Base-by-base conservation (phyloP, 2,329 filamentous ascomycete genomes). In the Paecilomyces formosus region DNA sequence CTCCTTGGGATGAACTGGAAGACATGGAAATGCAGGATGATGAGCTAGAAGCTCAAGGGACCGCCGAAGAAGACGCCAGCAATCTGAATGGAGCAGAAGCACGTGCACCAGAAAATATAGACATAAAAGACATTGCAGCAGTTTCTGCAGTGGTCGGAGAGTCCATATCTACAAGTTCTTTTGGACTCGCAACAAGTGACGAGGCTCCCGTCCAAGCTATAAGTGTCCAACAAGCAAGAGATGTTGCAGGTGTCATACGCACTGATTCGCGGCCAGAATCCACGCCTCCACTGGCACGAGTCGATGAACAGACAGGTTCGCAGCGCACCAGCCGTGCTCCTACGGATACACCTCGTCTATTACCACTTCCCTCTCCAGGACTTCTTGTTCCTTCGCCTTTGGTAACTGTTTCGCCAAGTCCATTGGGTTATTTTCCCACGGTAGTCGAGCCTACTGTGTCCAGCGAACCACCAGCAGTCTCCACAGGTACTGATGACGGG, bases 301-400 rank as follows among this genome's bases (percentile, higher is more conserved):
- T 15, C 13, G 13, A n/a, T 39, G 35, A 39, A 26, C 24, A 26
- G 24, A 26, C 11, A 8, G 30, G 9, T n/a, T 18, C 45, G 26
- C 22, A 52, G 12, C 50, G 15, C 26, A 26, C 21, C 21, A n/a
- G 39, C 13, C 54, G 66, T 49, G 58, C 66, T 31, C 69, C 67
- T 26, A 71, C 65, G 22, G 67, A 72, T 24, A 75, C 75, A 12
- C 75, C 75, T 11, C 70, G 70, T 13, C 65, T 78, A 21, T 64
- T 68, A 28, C 76, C 74, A 15, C 63, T 76, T 35, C 66, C 71
- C 39, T 77, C 76, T 22, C 70, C 74, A 11, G 72, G 71, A 6
- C 67, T 76, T 35, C 72, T 75, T 11, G 63, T 73, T 50, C 71
- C 76, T 6, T 78, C 75, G 24, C 74, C 76, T 13, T 62, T 77